These are phyloP conservation scores for Tinospora cordifolia DNA, from an alignment of 164 flowering plant species.

Conservation along the genomic window DNA sequence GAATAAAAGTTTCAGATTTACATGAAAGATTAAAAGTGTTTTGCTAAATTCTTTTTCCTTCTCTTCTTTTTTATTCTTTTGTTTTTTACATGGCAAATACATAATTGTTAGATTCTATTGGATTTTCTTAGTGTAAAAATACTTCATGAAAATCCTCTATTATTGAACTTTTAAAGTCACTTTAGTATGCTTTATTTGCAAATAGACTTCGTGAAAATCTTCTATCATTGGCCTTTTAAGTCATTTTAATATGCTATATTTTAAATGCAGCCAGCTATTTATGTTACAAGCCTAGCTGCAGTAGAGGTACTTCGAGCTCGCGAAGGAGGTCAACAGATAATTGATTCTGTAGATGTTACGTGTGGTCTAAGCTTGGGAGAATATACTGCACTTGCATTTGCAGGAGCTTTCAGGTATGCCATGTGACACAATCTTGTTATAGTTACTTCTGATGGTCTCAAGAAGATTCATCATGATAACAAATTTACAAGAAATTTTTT, in stretches of 20 bases:
- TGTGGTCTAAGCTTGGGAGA: conserved; percentile 99
- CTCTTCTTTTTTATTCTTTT: background rate
- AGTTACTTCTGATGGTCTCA: background rate
- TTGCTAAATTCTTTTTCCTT: background rate
- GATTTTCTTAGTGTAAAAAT: too few relatives aligned
- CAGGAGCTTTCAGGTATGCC: conserved; percentile 89
- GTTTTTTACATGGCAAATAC: background rate
- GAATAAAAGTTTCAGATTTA: background rate
- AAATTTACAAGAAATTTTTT: background rate
- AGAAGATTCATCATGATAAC: background rate
- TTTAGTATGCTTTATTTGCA: background rate
- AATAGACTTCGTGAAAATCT: background rate
- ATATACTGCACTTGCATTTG: conserved; percentile 96
- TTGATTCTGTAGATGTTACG: conserved; percentile 95
- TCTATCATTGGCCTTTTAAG: background rate
- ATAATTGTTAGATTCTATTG: background rate
- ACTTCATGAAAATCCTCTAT: background rate
- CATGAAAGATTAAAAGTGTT: background rate
- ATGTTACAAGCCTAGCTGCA: conserved; percentile 96
- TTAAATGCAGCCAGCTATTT: conserved; percentile 85
- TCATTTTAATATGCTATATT: conserved; percentile 1
- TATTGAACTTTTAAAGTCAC: background rate
- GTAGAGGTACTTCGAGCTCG: conserved; percentile 84
- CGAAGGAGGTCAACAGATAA: conserved; percentile 90
- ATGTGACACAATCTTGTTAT: background rate